Evolutionary conservation across 352 stramenopile genomes (phyloP), one percentile per base, ranked within the genome.

Genomic region (Detonula confervacea): DNA sequence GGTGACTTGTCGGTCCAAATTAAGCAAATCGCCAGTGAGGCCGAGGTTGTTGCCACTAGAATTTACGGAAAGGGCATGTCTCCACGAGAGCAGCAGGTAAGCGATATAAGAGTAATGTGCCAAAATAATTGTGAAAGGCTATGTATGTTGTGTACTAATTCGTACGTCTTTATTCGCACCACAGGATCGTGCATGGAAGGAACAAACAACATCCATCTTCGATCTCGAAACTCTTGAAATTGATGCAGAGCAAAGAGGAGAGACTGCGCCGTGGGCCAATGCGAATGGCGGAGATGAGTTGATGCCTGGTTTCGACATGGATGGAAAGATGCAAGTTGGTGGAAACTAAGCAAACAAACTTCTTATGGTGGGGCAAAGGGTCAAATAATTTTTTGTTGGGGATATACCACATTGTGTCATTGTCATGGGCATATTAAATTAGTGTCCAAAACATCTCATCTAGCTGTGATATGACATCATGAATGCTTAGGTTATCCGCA

Each of bases 51-150:
- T 22, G 86, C 87, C 14, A 94, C 89, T 42, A 73, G 83, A 79
- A 94, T 93, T 84, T 94, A 93, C 77, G 89, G 89, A 60, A 87
- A 94, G 67, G 89, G 89, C 44, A 94, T 94, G 89, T 86, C 77
- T 64, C 39, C 84, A 22, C 73, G 81, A 61, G 89, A 94, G 68
- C 87, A 94, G 73, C 83, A 87, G 65, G 80, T 84, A 39, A 78
- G 80, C n/a, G n/a, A n/a, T n/a, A n/a, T n/a, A n/a, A n/a, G n/a
- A n/a, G n/a, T n/a, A n/a, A n/a, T n/a, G n/a, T n/a, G n/a, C n/a
- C n/a, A n/a, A n/a, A n/a, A n/a, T n/a, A n/a, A n/a, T n/a, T n/a
- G n/a, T n/a, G n/a, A n/a, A n/a, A n/a, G n/a, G n/a, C n/a, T n/a
- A n/a, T n/a, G n/a, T n/a, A n/a, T n/a, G n/a, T n/a, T n/a, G n/a